Conservation (phyloP, 192 early-diverging fungal species). For the Mortierella hygrophila region DNA sequence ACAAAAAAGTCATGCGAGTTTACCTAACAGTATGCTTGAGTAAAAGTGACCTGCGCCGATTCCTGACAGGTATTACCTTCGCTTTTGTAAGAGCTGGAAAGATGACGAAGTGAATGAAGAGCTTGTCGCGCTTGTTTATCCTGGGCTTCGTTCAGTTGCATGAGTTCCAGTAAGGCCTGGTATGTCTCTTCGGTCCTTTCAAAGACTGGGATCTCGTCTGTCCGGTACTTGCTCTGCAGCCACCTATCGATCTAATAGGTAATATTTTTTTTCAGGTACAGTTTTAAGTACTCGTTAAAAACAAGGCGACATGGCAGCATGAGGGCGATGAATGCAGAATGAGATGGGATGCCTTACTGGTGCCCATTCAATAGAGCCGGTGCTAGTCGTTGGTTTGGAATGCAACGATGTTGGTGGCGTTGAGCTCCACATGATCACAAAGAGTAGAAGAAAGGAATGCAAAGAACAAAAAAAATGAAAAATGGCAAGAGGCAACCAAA, state of each 20-base stretch:
- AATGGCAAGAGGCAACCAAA: too few species aligned
- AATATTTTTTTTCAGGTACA: neutral
- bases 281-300: neutral
- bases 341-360: neutral
- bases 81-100: neutral
- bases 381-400: neutral
- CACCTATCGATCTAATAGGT: conserved; percentile 32
- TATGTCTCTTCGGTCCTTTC: conserved; percentile 27
- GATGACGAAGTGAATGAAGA: conserved; percentile 6
- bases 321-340: neutral
- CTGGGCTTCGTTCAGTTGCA: conserved; percentile 24
- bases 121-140: conserved; percentile 16
- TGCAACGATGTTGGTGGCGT: neutral
- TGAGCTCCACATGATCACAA: conserved; percentile 1
- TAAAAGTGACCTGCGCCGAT: too few species aligned
- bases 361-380: neutral
- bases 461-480: neutral
- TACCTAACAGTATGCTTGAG: too few species aligned
- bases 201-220: conserved; percentile 21
- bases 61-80: conserved; percentile 17
- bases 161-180: conserved; percentile 2
- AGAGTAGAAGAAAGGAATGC: neutral
- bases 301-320: too few species aligned
- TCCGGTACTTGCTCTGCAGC: conserved; percentile 27
- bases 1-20: too few species aligned